Base-by-base conservation (phyloP, 768 basidiomycete species). In the Mycena rosella region DNA sequence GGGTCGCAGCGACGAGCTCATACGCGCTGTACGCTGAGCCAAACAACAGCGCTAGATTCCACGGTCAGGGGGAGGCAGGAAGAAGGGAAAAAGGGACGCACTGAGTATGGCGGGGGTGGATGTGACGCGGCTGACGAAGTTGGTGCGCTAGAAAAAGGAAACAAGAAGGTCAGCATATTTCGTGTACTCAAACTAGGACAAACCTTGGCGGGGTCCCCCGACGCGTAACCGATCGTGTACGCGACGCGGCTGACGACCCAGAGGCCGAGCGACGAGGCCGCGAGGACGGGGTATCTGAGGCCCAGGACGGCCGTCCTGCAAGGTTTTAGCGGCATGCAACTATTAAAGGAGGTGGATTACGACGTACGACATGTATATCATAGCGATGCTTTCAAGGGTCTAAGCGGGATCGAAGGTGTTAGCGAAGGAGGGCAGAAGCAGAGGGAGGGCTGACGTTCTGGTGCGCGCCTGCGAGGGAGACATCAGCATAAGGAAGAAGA, bases 391-490 rank as follows among this genome's bases (percentile, higher is more conserved):
- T 48, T 71, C 70, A 7, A 71, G 27, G 3, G 70, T 71, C 70
- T 71, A 20, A 5, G 17, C n/a, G n/a, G n/a, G n/a, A n/a, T n/a
- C n/a, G n/a, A n/a, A n/a, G n/a, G n/a, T n/a, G n/a, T n/a, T n/a
- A n/a, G n/a, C n/a, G n/a, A n/a, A n/a, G n/a, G n/a, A n/a, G n/a
- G n/a, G n/a, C n/a, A n/a, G n/a, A n/a, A 88, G 55, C 34, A 83
- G 64, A 15, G 89, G 88, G 9, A 84, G 22, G 44, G 24, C 24
- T n/a, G 30, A 63, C 61, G 59, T 79, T 90, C 82, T 90, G 89
- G 76, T 93, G 91, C n/a, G 90, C 89, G 65, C 91, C 90, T 91
- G 29, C 5, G 3, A n/a, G 5, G n/a, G n/a, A n/a, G 29, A 34
- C 18, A 38, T 60, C 38, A 57, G 32, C 60, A 59, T 58, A 18